These are phyloP conservation scores for Solanum habrochaites DNA, from an alignment of 257 asterid genomes.

Conservation along the genomic window DNA sequence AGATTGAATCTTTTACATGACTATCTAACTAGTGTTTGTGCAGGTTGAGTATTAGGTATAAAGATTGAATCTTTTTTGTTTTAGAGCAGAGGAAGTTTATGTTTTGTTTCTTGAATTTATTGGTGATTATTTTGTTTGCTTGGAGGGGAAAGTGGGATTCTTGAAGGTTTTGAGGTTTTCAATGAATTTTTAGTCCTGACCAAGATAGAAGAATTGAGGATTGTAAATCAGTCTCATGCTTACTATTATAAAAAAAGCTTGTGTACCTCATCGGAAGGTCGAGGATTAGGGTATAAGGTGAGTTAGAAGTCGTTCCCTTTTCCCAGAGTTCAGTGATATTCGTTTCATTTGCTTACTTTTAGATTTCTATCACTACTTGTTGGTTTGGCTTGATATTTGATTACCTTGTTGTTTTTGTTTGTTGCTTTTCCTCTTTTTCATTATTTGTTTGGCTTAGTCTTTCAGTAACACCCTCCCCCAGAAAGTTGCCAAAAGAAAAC, in stretches of 20 bases:
- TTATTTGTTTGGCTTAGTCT: background rate
- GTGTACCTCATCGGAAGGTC: background rate
- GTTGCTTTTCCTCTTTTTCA: background rate
- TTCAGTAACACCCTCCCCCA: background rate
- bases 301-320: background rate
- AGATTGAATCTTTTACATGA: too few relatives aligned
- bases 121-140: background rate
- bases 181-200: too few relatives aligned
- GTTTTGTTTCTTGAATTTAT: background rate
- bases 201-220: background rate
- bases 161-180: background rate
- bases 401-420: background rate
- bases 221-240: background rate
- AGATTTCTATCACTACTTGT: background rate
- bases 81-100: background rate
- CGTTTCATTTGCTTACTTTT: background rate
- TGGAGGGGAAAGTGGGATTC: background rate
- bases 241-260: background rate
- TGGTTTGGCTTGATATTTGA: background rate
- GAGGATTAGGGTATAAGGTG: background rate
- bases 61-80: background rate
- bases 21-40: background rate
- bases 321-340: background rate
- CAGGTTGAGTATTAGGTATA: background rate
- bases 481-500: background rate